phyloP scores from a whole-genome alignment of 1,284 basidiomycete species.

The Stygiomarasmius scandens region DNA sequence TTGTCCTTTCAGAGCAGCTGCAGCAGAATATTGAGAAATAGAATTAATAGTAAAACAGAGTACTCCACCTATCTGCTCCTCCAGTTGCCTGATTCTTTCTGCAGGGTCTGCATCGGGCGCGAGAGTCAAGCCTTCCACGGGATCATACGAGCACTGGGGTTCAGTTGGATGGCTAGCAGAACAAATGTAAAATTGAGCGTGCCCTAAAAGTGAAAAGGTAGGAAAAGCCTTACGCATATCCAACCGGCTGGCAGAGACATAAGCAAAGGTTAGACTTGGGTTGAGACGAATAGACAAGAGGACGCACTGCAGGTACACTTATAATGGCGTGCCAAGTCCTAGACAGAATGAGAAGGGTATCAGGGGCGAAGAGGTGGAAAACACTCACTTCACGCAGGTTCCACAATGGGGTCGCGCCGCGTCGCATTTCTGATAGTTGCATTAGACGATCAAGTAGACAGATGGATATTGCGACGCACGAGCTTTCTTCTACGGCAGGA shows the following conservation, averaged over 20 bases:
- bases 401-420: slow-evolving; percentile 79
- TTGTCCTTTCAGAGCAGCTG: slow-evolving; percentile 66
- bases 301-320: slow-evolving; percentile 79
- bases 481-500: slow-evolving; percentile 81
- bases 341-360: slow-evolving; percentile 13
- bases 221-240: slow-evolving; percentile 64
- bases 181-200: no score
- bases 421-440: slow-evolving; percentile 71
- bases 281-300: no score
- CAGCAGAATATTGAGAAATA: slow-evolving; percentile 7
- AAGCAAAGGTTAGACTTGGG: no score
- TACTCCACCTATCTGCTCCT: slow-evolving; percentile 76
- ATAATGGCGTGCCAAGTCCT: slow-evolving; percentile 79
- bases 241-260: no score
- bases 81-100: slow-evolving; percentile 75
- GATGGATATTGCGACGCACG: no score
- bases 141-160: slow-evolving; percentile 81
- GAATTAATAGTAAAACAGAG: slow-evolving; percentile 20
- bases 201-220: slow-evolving; percentile 4
- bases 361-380: slow-evolving; percentile 3
- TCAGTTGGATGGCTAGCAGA: slow-evolving; percentile 70
- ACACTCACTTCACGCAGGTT: slow-evolving; percentile 75
- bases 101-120: slow-evolving; percentile 73
- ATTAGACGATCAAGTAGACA: background rate
- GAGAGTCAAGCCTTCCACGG: slow-evolving; percentile 75